Evolutionary conservation across 371 early-diverging fungal genomes (phyloP), one percentile per base, ranked within the genome.

Genomic region (Zychaea mexicana): DNA sequence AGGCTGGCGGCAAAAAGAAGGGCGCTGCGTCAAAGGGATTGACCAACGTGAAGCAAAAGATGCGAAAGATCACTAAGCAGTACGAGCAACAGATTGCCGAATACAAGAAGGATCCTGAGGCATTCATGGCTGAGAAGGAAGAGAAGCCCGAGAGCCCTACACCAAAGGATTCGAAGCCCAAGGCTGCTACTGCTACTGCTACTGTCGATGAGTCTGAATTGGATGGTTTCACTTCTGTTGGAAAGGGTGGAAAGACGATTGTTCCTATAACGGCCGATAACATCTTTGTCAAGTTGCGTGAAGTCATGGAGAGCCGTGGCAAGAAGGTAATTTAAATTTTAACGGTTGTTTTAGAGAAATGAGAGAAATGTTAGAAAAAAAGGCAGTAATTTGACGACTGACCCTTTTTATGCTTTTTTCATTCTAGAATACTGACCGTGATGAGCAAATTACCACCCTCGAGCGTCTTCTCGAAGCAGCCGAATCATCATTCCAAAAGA

Each of bases 251-350:
- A 65, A 94, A 93, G 83, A 60, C 79, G 24, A 53, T 61, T 22
- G 55, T 57, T 36, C 36, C 42, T 36, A 67, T 84, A 38, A 88
- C 84, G 28, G 67, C 85, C n/a, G 95, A 92, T 38, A 89, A 88
- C 68, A 72, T 98, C 54, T 92, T 92, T 80, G 88, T 90, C 76
- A 86, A 88, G 68, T 84, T 98, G 46, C 74, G 76, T 60, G 94
- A 94, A 73, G 81, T 97, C 38, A 64, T 89, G 54, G 90, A 90
- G 49, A 89, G 92, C 49, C 92, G 98, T 69, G 99, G 99, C 65
- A 95, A 96, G 82, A 94, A 94, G 87, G 89, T 90, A 76, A 39
- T n/a, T n/a, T n/a, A n/a, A n/a, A n/a, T n/a, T n/a, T n/a, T n/a
- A n/a, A n/a, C n/a, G n/a, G n/a, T n/a, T n/a, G n/a, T n/a, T n/a